Evolutionary conservation across 164 flowering plant species (phyloP), one percentile per base, ranked within the genome.

Genomic region (Liriodendron chinense): DNA sequence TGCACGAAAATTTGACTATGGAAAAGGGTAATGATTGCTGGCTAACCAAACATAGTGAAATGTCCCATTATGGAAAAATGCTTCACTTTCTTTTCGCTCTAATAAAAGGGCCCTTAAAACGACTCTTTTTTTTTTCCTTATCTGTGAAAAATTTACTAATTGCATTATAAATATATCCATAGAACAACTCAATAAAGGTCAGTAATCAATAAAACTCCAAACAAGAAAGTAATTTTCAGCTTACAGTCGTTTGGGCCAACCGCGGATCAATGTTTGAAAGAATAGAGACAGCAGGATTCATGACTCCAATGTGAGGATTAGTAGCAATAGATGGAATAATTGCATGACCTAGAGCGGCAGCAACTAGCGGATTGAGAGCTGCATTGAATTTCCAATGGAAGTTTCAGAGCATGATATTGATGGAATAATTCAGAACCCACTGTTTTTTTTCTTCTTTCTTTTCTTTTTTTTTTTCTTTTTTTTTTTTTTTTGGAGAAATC

Each of bases 191-290:
- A 53, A 53, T 8, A 34, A 34, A 12, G 43, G 43, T 53, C 4
- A 16, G 59, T 53, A 53, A 12, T 16, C 18, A 53, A 16, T 53
- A 3, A 53, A 53, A 53, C 13, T 2, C 18, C 59, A 16, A 53
- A 53, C 18, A 53, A 53, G 59, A 53, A 53, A 16, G 59, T 16
- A 34, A 7, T 34, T 34, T 34, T 34, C 7, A 34, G 43, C 59
- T 79, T 89, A 91, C 96, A 89, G 84, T 61, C 47, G 85, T 69
- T 71, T 84, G 87, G 67, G 86, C 79, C 78, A 91, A 76, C 82
- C 89, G 78, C 28, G 93, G 88, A 66, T 89, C 88, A 70, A 87
- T 48, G 49, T 82, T 75, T 77, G 92, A 90, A 74, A 91, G 83
- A 23, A 87, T 47, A 28, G 95, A 81, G 43, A 88, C 79, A 74